phyloP scores from a whole-genome alignment of 192 early-diverging fungal species.

The Coemansia sp. region DNA sequence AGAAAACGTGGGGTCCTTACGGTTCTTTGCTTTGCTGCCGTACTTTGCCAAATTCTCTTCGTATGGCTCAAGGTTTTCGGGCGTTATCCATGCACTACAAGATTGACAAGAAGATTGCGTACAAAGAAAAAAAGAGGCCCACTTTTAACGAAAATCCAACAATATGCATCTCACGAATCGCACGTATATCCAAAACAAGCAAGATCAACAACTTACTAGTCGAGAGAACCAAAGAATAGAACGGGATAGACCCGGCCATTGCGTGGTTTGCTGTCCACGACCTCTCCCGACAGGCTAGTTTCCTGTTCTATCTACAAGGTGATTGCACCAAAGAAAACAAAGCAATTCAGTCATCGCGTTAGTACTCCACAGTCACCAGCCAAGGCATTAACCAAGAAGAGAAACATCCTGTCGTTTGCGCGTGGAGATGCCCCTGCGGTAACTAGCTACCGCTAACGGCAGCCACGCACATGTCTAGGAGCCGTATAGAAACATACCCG shows the following conservation, averaged over 20 bases:
- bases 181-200: constrained; percentile 1
- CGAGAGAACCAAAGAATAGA: constrained; percentile 55
- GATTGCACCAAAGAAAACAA: not conserved
- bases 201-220: constrained; percentile 54
- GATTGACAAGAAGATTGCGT: not conserved
- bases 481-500: constrained; percentile 32
- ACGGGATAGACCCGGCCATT: constrained; percentile 53
- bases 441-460: not conserved
- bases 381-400: not conserved
- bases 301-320: constrained; percentile 51
- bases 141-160: not conserved
- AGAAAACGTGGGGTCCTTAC: constrained; percentile 52
- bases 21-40: constrained; percentile 52
- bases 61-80: constrained; percentile 53
- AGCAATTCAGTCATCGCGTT: not conserved
- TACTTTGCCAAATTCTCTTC: constrained; percentile 48
- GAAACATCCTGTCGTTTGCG: not conserved
- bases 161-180: not conserved
- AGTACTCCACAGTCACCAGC: not conserved
- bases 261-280: constrained; percentile 53
- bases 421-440: not conserved
- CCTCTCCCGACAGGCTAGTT: constrained; percentile 35
- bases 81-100: constrained; percentile 53
- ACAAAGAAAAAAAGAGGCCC: not conserved
- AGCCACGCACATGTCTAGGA: not conserved